phyloP scores from a whole-genome alignment of 306 rosid genomes.

The Coriaria nepalensis region DNA sequence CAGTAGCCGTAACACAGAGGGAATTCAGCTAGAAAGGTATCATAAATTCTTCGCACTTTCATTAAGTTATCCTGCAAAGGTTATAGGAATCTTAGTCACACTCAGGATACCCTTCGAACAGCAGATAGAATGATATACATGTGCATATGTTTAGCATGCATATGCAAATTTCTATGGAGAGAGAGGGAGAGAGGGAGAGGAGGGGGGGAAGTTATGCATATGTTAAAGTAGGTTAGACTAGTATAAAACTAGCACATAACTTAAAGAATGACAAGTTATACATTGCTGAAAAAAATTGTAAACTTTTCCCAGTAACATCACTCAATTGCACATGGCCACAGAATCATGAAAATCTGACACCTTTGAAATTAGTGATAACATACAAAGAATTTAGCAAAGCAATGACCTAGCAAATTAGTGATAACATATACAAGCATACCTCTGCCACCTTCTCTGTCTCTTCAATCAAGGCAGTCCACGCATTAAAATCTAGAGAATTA shows the following conservation, averaged over 20 bases:
- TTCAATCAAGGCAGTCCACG: slow-evolving; percentile 90
- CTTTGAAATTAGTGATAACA: not conserved
- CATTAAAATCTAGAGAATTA: slow-evolving; percentile 82
- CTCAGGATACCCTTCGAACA: not conserved
- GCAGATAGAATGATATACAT: not conserved
- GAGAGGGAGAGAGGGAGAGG: not conserved
- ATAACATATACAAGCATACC: slow-evolving; percentile 28
- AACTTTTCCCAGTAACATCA: no score
- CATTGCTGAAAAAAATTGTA: no score
- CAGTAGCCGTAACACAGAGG: slow-evolving; percentile 97
- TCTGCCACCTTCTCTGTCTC: slow-evolving; percentile 90
- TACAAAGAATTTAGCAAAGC: not conserved
- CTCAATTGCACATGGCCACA: no score
- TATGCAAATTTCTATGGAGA: not conserved
- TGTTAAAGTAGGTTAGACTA: no score
- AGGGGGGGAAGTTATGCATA: no score
- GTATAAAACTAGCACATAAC: no score
- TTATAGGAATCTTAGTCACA: not conserved
- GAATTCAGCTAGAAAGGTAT: slow-evolving; percentile 84
- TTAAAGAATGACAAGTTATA: no score
- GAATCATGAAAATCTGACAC: no score
- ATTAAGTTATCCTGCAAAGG: slow-evolving; percentile 61
- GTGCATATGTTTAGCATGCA: not conserved
- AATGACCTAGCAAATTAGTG: slow-evolving; percentile 5
- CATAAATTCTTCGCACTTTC: slow-evolving; percentile 84